Evolutionary conservation across 225 moss, liverwort and hornwort genomes (phyloP).

Genomic region (Ulota crispa): DNA sequence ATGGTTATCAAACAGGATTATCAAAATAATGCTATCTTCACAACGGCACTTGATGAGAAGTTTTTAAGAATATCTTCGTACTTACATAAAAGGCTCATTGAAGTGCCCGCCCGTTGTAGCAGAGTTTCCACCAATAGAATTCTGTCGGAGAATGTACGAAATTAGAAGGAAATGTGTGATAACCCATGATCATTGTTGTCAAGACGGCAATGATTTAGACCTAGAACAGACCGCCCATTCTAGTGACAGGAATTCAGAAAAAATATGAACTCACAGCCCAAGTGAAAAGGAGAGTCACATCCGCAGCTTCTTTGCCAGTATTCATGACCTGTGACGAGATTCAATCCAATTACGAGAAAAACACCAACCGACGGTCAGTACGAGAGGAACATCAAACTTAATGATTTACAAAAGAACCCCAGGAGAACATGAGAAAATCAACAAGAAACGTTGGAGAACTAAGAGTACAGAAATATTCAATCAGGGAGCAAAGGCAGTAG

Average conservation of each 20-base stretch:
- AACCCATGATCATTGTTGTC: background rate
- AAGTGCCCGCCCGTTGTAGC: conserved; percentile 83
- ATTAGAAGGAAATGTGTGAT: background rate
- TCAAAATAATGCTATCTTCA: background rate
- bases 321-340: conserved; percentile 69
- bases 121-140: conserved; percentile 87
- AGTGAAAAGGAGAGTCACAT: conserved; percentile 83
- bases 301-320: conserved; percentile 83
- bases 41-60: background rate
- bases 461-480: background rate
- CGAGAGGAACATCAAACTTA: background rate
- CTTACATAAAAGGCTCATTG: conserved; percentile 86
- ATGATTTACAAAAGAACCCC: conserved; percentile 1
- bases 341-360: conserved; percentile 2
- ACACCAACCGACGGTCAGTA: conserved; percentile 3
- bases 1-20: conserved; percentile 2
- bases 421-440: conserved; percentile 9
- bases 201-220: background rate
- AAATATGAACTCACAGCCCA: conserved; percentile 80
- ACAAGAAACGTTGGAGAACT: background rate
- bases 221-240: background rate
- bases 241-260: background rate
- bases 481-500: background rate
- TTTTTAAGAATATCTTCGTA: background rate
- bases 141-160: conserved; percentile 46